These are phyloP conservation scores for Penicillium bialowiezense DNA, from an alignment of 495 filamentous ascomycete species.

Conservation along the genomic window DNA sequence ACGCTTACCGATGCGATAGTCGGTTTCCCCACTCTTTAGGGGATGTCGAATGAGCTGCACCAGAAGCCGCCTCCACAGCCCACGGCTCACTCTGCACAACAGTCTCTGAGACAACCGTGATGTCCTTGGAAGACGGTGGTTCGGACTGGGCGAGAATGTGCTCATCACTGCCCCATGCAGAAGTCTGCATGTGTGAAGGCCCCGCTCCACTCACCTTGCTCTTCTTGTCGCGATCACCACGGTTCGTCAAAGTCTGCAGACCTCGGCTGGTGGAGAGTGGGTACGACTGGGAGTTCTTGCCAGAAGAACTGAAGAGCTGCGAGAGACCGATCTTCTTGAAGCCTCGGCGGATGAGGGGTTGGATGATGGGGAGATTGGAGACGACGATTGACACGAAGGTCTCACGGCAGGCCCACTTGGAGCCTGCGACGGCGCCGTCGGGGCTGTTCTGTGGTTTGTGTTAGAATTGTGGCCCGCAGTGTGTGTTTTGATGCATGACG, in stretches of 20 bases:
- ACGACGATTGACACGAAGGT: slow-evolving; percentile 55
- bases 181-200: slow-evolving; percentile 13
- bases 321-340: slow-evolving; percentile 30
- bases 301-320: slow-evolving; percentile 25
- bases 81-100: slow-evolving; percentile 27
- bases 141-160: slow-evolving; percentile 19
- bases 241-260: slow-evolving; percentile 12
- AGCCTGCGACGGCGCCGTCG: slow-evolving; percentile 41
- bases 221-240: slow-evolving; percentile 11
- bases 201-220: slow-evolving; percentile 9
- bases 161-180: slow-evolving; percentile 32
- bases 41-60: background rate
- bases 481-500: slow-evolving; percentile 1
- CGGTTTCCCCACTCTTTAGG: slow-evolving; percentile 14
- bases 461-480: background rate
- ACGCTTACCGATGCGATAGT: background rate
- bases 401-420: slow-evolving; percentile 57
- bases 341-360: slow-evolving; percentile 42
- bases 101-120: slow-evolving; percentile 34
- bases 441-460: slow-evolving; percentile 14
- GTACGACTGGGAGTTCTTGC: slow-evolving; percentile 17
- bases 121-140: slow-evolving; percentile 16
- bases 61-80: background rate
- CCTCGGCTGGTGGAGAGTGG: slow-evolving; percentile 20
- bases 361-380: slow-evolving; percentile 55